Conservation (phyloP, 352 stramenopile genomes). For the Saprolegnia diclina region DNA sequence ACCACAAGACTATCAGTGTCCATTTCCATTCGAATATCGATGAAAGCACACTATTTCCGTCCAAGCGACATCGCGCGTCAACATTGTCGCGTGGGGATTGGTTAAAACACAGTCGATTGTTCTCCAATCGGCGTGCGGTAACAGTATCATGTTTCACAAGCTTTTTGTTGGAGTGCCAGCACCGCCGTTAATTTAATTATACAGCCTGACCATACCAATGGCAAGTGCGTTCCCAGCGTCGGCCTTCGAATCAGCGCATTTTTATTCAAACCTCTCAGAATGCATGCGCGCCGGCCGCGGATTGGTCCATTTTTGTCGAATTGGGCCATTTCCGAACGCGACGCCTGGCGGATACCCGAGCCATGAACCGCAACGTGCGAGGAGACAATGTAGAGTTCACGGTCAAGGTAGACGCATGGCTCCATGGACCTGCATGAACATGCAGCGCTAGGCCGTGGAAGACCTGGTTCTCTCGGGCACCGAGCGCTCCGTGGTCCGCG, state of each 20-base stretch:
- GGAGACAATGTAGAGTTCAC: slow-evolving; percentile 95
- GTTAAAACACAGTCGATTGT: too few relatives aligned
- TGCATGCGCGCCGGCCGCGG: neutral
- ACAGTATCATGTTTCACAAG: too few relatives aligned
- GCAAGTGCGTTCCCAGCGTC: too few relatives aligned
- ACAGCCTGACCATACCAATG: too few relatives aligned
- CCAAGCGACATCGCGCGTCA: too few relatives aligned
- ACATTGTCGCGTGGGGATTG: too few relatives aligned
- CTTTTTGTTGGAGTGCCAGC: too few relatives aligned
- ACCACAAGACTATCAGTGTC: too few relatives aligned
- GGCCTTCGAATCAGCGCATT: neutral
- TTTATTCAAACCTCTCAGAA: neutral
- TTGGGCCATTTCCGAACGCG: slow-evolving; percentile 8
- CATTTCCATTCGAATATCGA: too few relatives aligned
- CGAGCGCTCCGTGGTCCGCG: slow-evolving; percentile 76
- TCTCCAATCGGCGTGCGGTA: too few relatives aligned
- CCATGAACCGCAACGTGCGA: slow-evolving; percentile 74
- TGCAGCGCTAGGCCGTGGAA: slow-evolving; percentile 46
- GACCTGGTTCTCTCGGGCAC: slow-evolving; percentile 71
- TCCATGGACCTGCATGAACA: slow-evolving; percentile 2
- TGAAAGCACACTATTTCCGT: too few relatives aligned
- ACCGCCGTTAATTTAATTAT: too few relatives aligned
- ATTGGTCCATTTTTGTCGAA: neutral
- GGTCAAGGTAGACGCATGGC: slow-evolving; percentile 69
- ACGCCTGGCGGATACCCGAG: neutral